A percentile compares a stretch with the other conserved stretches of the same genome.
Evolutionary conservation across 345 rosid species (phyloP).

Genomic region (Kernera saxatilis): DNA sequence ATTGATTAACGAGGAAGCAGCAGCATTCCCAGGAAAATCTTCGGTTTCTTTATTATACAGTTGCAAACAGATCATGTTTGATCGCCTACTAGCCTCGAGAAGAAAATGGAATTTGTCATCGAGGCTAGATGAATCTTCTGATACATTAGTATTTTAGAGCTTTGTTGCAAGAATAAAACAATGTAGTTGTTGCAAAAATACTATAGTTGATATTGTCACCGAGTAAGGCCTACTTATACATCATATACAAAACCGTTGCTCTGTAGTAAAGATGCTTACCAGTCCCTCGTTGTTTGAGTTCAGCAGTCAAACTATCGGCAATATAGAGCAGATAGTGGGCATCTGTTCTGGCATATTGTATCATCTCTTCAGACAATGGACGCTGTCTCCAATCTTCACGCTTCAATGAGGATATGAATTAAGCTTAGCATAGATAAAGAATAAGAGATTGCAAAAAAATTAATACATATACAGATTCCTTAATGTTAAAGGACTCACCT

Average conservation of each 20-base stretch:
- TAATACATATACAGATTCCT: neutral
- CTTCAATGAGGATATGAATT: slow-evolving; percentile 34
- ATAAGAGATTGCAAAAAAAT: neutral
- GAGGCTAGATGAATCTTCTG: slow-evolving; percentile 68
- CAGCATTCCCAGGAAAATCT: slow-evolving; percentile 70
- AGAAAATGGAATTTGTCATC: slow-evolving; percentile 58
- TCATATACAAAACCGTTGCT: neutral
- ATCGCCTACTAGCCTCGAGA: slow-evolving; percentile 86
- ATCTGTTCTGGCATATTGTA: slow-evolving; percentile 73
- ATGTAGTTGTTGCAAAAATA: too few relatives aligned
- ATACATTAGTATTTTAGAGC: slow-evolving; percentile 42
- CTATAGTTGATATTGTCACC: neutral
- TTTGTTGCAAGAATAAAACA: slow-evolving; percentile 28
- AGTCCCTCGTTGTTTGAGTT: slow-evolving; percentile 52
- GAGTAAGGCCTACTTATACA: neutral
- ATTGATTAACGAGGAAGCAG: slow-evolving; percentile 68
- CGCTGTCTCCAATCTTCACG: slow-evolving; percentile 99
- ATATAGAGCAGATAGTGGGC: slow-evolving; percentile 78
- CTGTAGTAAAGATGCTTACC: slow-evolving; percentile 42
- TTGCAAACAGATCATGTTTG: slow-evolving; percentile 79
- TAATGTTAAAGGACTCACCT: slow-evolving; percentile 42
- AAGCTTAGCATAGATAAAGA: slow-evolving; percentile 7
- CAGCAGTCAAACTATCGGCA: slow-evolving; percentile 54
- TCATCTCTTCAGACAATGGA: slow-evolving; percentile 73
- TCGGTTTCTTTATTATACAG: slow-evolving; percentile 70